Evolutionary conservation across 1,139 yeast species (phyloP).

Genomic region (Hemisphaericaspora subhashii): DNA sequence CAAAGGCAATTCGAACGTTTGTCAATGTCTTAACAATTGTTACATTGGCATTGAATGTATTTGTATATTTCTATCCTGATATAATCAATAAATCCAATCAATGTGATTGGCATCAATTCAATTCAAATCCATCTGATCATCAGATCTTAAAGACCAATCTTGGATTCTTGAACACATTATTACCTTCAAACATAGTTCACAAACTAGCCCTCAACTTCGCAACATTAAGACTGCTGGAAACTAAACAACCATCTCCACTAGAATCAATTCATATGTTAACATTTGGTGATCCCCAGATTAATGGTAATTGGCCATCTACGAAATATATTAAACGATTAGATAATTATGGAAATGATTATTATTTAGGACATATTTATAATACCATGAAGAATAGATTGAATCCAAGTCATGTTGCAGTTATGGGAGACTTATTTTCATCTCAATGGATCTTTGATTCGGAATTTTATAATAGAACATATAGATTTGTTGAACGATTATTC

Average conservation of each 20-base stretch:
- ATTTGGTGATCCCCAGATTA: slow-evolving; percentile 95
- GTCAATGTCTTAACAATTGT: slow-evolving; percentile 12
- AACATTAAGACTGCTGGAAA: slow-evolving; percentile 17
- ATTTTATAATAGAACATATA: slow-evolving; percentile 71
- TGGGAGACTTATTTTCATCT: slow-evolving; percentile 93
- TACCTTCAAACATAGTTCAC: slow-evolving; percentile 23
- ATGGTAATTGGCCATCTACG: slow-evolving; percentile 76
- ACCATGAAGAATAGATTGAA: slow-evolving; percentile 59
- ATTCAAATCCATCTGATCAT: background rate
- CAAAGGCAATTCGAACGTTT: slow-evolving; percentile 1
- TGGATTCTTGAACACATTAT: slow-evolving; percentile 19
- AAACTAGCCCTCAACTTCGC: slow-evolving; percentile 36
- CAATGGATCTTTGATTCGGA: slow-evolving; percentile 94
- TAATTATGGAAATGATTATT: slow-evolving; percentile 84
- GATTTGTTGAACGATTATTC: slow-evolving; percentile 68
- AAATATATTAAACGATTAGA: slow-evolving; percentile 77
- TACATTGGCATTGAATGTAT: slow-evolving; percentile 20
- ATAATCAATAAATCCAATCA: slow-evolving; percentile 41
- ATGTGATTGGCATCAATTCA: slow-evolving; percentile 59
- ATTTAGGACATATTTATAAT: slow-evolving; percentile 76
- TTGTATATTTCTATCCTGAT: slow-evolving; percentile 77
- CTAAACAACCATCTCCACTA: slow-evolving; percentile 16
- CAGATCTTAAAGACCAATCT: slow-evolving; percentile 15
- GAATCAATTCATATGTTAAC: slow-evolving; percentile 67
- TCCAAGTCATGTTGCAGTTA: slow-evolving; percentile 82